A percentile compares a stretch with the other conserved stretches of the same genome.
Evolutionary conservation across 1,284 basidiomycete genomes (phyloP).

Genomic region (Fistulina hepatica): DNA sequence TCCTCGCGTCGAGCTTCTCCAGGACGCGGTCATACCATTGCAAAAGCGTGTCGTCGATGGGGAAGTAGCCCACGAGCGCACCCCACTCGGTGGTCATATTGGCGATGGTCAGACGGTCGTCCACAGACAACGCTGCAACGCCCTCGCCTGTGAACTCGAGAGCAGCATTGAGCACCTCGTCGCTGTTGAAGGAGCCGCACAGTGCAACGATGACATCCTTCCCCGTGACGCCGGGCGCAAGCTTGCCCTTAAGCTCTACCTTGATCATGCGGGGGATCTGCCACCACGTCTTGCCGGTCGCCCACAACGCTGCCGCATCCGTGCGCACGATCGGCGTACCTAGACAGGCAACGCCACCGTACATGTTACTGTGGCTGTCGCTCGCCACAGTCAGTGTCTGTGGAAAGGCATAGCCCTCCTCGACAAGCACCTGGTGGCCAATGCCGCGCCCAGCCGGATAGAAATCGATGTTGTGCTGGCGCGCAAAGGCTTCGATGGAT

Average conservation of each 20-base stretch:
- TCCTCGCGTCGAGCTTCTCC: slow-evolving; percentile 68
- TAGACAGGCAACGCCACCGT: slow-evolving; percentile 94
- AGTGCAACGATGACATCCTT: slow-evolving; percentile 98
- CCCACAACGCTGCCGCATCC: slow-evolving; percentile 94
- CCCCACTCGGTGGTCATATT: slow-evolving; percentile 99
- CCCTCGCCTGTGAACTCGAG: slow-evolving; percentile 97
- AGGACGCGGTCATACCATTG: slow-evolving; percentile 84
- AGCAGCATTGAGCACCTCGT: slow-evolving; percentile 96
- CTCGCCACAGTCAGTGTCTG: slow-evolving; percentile 89
- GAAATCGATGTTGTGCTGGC: slow-evolving; percentile 83
- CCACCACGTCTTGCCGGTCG: slow-evolving; percentile 99
- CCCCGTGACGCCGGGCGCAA: slow-evolving; percentile 87
- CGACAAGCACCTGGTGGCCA: slow-evolving; percentile 90
- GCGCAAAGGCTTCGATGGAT: slow-evolving; percentile 86
- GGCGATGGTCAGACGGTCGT: slow-evolving; percentile 90
- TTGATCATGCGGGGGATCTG: slow-evolving; percentile 96
- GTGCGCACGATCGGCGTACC: slow-evolving; percentile 95
- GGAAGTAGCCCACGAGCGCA: slow-evolving; percentile 92
- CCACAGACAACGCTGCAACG: slow-evolving; percentile 69
- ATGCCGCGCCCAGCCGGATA: slow-evolving; percentile 98
- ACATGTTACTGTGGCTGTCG: slow-evolving; percentile 98
- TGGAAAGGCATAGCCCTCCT: slow-evolving; percentile 95
- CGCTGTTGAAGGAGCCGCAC: slow-evolving; percentile 93
- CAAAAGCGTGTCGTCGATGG: slow-evolving; percentile 76
- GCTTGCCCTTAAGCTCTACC: slow-evolving; percentile 79